Percentiles rank a stretch among this genome's conserved stretches.
Conservation (phyloP, 495 filamentous ascomycete species). For the Penicillium manginii region DNA sequence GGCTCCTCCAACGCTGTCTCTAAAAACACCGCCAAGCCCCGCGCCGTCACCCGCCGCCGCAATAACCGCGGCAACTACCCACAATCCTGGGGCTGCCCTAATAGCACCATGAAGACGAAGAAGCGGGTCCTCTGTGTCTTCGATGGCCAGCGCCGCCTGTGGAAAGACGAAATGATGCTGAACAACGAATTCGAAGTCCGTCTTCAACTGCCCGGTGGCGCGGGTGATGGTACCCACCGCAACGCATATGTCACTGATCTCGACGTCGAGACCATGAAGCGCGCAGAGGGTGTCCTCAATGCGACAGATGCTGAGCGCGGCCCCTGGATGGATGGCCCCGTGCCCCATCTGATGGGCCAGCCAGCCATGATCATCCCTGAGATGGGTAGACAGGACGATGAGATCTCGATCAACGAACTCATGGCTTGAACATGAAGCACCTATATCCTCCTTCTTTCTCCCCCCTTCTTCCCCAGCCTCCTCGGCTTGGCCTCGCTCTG, state of each 20-base stretch:
- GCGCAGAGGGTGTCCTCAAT: conserved; percentile 77
- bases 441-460: conserved; percentile 6
- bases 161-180: conserved; percentile 99
- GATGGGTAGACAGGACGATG: conserved; percentile 37
- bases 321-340: conserved; percentile 62
- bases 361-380: conserved; percentile 41
- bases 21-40: conserved; percentile 43
- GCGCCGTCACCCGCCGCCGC: conserved; percentile 62
- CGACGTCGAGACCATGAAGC: conserved; percentile 85
- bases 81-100: conserved; percentile 85
- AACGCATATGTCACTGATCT: conserved; percentile 86
- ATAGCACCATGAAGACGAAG: conserved; percentile 94
- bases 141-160: conserved; percentile 83
- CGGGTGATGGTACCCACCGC: conserved; percentile 57
- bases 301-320: conserved; percentile 85
- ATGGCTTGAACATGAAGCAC: conserved; percentile 32
- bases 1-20: conserved; percentile 55
- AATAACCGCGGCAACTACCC: conserved; percentile 94
- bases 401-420: conserved; percentile 46
- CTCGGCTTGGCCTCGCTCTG: background rate
- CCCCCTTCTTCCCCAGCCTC: background rate
- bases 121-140: conserved; percentile 95
- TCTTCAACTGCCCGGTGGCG: conserved; percentile 70
- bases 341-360: conserved; percentile 44
- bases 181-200: conserved; percentile 93